Conservation (phyloP, 257 asterid species). For the Cruciata laevipes region DNA sequence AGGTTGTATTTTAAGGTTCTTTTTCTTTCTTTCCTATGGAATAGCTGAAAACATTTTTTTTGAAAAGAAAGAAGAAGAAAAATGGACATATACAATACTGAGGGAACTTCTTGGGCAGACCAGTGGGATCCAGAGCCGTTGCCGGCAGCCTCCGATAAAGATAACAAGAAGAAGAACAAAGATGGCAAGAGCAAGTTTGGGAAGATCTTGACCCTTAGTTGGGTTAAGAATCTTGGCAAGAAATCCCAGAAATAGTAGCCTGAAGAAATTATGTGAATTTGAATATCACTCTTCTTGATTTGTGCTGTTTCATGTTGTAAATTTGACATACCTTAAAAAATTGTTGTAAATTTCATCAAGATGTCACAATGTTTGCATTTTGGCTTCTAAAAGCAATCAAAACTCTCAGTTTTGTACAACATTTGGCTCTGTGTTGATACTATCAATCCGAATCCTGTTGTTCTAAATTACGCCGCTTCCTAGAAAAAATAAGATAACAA, state of each 20-base stretch:
- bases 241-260: slow-evolving; percentile 29
- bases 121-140: slow-evolving; percentile 89
- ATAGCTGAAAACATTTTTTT: background rate
- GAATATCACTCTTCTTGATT: background rate
- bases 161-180: slow-evolving; percentile 26
- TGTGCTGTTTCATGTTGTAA: background rate
- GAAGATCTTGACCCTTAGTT: slow-evolving; percentile 41
- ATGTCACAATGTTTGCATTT: background rate
- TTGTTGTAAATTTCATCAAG: background rate
- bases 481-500: too few species aligned
- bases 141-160: slow-evolving; percentile 30
- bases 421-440: background rate
- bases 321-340: background rate
- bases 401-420: background rate
- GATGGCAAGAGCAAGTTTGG: slow-evolving; percentile 32
- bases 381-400: background rate
- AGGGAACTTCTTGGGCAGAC: slow-evolving; percentile 89
- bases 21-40: background rate
- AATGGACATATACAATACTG: slow-evolving; percentile 57
- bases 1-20: background rate
- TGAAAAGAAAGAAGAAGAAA: background rate
- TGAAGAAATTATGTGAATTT: background rate
- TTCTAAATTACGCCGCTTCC: background rate
- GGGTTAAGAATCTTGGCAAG: slow-evolving; percentile 60
- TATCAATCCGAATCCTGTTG: background rate